A percentile compares a stretch with the other conserved stretches of the same genome.
These are phyloP conservation scores for Yarrowia sp. DNA, from an alignment of 805 yeast genomes.

Conservation along the genomic window DNA sequence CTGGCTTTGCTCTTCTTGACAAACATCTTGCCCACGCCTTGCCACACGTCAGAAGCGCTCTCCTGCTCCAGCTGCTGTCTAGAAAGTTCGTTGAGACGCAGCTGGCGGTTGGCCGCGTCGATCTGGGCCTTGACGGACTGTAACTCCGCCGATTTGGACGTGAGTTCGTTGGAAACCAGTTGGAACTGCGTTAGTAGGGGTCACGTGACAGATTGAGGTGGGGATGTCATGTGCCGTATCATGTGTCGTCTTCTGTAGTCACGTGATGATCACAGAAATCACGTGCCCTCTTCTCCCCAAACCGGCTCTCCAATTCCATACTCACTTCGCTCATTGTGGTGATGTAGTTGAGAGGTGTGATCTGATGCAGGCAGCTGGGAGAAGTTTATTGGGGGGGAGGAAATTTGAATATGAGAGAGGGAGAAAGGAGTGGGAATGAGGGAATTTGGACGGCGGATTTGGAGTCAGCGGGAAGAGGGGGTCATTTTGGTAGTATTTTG, in stretches of 20 bases:
- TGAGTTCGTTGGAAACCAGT: constrained; percentile 4
- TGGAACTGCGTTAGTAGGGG: constrained; percentile 16
- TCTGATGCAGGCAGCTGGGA: constrained; percentile 2
- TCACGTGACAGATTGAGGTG: neutral
- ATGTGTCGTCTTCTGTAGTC: too few relatives aligned
- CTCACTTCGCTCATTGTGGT: constrained; percentile 18
- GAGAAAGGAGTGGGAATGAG: too few relatives aligned
- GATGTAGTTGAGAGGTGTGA: neutral
- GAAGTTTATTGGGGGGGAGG: neutral
- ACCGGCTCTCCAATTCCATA: neutral
- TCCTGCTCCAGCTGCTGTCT: constrained; percentile 51
- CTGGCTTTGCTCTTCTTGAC: constrained; percentile 43
- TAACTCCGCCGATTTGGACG: constrained; percentile 43
- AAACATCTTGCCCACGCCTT: constrained; percentile 75
- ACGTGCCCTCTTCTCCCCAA: neutral
- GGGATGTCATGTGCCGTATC: too few relatives aligned
- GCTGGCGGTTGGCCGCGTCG: constrained; percentile 49
- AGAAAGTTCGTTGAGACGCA: constrained; percentile 56
- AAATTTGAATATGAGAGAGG: too few relatives aligned
- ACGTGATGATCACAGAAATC: neutral
- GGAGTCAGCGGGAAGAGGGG: too few relatives aligned
- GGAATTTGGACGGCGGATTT: too few relatives aligned
- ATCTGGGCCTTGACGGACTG: constrained; percentile 54
- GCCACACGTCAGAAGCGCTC: constrained; percentile 58
- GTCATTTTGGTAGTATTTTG: too few relatives aligned